phyloP scores from a whole-genome alignment of 2,329 filamentous ascomycete species.

The Seiridium unicorne region DNA sequence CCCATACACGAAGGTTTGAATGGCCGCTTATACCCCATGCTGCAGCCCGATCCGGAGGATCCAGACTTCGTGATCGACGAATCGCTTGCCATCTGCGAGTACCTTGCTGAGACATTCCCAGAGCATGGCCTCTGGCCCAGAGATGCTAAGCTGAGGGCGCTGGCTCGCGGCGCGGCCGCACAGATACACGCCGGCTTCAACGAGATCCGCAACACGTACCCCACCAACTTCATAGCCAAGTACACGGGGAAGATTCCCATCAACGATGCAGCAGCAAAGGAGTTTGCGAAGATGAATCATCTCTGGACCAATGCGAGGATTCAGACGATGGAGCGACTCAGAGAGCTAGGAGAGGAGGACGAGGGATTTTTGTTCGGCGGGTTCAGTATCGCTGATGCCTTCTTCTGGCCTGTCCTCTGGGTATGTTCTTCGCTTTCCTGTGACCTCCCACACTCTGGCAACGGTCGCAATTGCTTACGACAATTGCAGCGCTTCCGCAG shows the following conservation, averaged over 20 bases:
- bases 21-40: constrained; percentile 34
- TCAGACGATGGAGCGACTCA: constrained; percentile 14
- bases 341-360: constrained; percentile 19
- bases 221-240: constrained; percentile 36
- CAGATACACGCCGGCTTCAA: constrained; percentile 47
- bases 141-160: constrained; percentile 36
- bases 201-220: constrained; percentile 38
- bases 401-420: constrained; percentile 29
- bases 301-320: constrained; percentile 21
- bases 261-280: constrained; percentile 15
- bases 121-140: constrained; percentile 37
- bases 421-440: constrained; percentile 14
- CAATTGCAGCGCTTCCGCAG: constrained; percentile 22
- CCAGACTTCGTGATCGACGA: constrained; percentile 38
- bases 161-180: constrained; percentile 40
- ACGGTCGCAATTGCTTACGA: background rate
- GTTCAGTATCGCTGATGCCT: constrained; percentile 28
- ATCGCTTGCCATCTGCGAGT: constrained; percentile 47
- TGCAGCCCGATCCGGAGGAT: constrained; percentile 39
- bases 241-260: constrained; percentile 23
- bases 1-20: constrained; percentile 30
- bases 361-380: constrained; percentile 24
- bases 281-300: constrained; percentile 19
- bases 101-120: constrained; percentile 41
- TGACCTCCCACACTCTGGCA: background rate